These are phyloP conservation scores for Chlorencoelia australis DNA, from an alignment of 2,329 filamentous ascomycete species.

Conservation along the genomic window DNA sequence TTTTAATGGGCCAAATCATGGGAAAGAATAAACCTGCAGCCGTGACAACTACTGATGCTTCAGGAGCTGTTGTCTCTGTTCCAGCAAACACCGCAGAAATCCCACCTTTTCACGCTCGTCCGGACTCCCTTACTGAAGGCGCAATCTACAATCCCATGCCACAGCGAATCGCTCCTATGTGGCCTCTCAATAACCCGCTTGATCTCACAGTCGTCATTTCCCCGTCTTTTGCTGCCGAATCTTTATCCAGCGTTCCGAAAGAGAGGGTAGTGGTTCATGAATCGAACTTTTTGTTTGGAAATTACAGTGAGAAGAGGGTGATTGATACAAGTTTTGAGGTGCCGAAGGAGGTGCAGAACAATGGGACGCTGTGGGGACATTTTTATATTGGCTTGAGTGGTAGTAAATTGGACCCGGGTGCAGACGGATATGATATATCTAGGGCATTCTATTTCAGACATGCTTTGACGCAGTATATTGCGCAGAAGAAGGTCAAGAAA, in stretches of 20 bases:
- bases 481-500: conserved; percentile 84
- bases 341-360: conserved; percentile 72
- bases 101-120: conserved; percentile 55
- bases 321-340: conserved; percentile 70
- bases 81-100: conserved; percentile 46
- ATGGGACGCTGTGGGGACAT: conserved; percentile 90
- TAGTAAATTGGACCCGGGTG: conserved; percentile 63
- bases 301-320: conserved; percentile 68
- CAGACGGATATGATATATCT: conserved; percentile 59
- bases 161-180: conserved; percentile 71
- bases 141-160: conserved; percentile 57
- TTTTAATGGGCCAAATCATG: conserved; percentile 43
- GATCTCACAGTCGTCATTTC: conserved; percentile 84
- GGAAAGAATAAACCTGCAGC: conserved; percentile 33
- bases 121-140: conserved; percentile 48
- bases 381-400: conserved; percentile 79
- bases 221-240: conserved; percentile 57
- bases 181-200: conserved; percentile 67
- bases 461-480: conserved; percentile 79
- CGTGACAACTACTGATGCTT: conserved; percentile 38
- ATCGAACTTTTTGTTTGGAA: conserved; percentile 67
- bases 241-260: conserved; percentile 53
- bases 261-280: conserved; percentile 70
- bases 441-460: conserved; percentile 77
- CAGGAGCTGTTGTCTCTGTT: conserved; percentile 44